phyloP scores from a whole-genome alignment of 129 eudicot species.

The Arctium lappa region DNA sequence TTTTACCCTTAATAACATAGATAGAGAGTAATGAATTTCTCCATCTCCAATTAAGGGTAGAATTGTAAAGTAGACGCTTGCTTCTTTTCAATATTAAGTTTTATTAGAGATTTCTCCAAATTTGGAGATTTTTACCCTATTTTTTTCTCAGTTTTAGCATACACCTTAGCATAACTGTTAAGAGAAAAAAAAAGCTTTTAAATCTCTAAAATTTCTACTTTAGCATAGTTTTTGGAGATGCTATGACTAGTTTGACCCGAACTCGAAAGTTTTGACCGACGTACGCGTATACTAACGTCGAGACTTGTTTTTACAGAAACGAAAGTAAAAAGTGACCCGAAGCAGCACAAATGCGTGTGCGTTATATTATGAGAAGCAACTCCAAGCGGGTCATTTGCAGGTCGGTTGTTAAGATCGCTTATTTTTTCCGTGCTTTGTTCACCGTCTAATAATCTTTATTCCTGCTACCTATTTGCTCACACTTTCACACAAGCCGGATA shows the following conservation, averaged over 20 bases:
- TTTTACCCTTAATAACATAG: background rate
- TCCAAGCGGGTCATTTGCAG: slow-evolving; percentile 20
- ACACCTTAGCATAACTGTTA: too few relatives aligned
- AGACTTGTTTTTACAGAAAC: slow-evolving; percentile 37
- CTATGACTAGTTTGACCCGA: background rate
- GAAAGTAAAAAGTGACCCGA: slow-evolving; percentile 36
- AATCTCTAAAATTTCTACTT: too few relatives aligned
- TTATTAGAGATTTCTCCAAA: background rate
- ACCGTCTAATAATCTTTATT: background rate
- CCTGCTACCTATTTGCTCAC: background rate
- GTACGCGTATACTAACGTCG: background rate
- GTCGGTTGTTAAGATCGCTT: slow-evolving; percentile 7
- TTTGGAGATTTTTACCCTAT: background rate
- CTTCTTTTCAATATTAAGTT: background rate
- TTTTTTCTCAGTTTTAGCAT: background rate
- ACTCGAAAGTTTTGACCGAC: background rate
- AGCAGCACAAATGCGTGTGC: slow-evolving; percentile 57
- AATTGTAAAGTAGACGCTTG: background rate
- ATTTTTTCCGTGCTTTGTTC: background rate
- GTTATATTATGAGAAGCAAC: slow-evolving; percentile 52
- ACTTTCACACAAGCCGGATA: background rate
- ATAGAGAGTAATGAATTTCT: background rate
- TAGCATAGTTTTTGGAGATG: background rate
- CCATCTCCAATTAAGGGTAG: background rate
- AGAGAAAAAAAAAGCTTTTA: too few relatives aligned